Base-by-base conservation (phyloP, 148 eudicot species). In the Diospyros lotus region DNA sequence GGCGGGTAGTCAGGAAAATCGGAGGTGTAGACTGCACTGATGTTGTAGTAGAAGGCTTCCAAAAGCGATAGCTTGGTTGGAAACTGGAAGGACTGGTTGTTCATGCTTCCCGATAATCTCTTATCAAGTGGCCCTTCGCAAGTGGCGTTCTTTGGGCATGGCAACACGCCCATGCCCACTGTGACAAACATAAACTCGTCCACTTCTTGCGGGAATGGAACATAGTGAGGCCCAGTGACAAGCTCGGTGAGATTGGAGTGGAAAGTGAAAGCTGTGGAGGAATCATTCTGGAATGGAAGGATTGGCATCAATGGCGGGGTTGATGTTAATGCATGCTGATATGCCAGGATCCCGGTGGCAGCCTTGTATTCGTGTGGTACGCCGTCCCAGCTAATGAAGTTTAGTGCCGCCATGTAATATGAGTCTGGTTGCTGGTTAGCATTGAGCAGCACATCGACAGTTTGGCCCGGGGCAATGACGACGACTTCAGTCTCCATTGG, bases 401-500 rank as follows among this genome's bases (percentile, higher is more conserved):
- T 69, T 7, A 5, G 58, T 7, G 96, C 96, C 1, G 91, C 91
- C 84, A 91, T 91, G 80, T 86, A 89, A 69, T 93, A 93, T 1
- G 77, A 67, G 10, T 69, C 87, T 4, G 73, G 58, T 1, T 80
- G 62, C 40, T 88, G 89, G 76, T 82, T 75, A 39, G 92, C 87
- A 0, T 80, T 76, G 43, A 93, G 15, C 38, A 93, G 90, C 28
- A 84, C 96, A 15, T 93, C 98, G 5, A 80, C 77, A 9, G 94
- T 91, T 44, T 91, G 96, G 10, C 98, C 98, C 0, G 96, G 98
- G 2, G 84, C 87, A 0, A 87, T 39, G n/a, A 88, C 75, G 2
- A 91, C 80, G 2, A 85, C 86, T 54, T 84, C 85, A 0, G 92
- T 89, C 17, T 13, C 14, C 59, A 80, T 86, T 0, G 89, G 92